phyloP scores from a whole-genome alignment of 768 basidiomycete genomes.

The Boletus tomentosulus region DNA sequence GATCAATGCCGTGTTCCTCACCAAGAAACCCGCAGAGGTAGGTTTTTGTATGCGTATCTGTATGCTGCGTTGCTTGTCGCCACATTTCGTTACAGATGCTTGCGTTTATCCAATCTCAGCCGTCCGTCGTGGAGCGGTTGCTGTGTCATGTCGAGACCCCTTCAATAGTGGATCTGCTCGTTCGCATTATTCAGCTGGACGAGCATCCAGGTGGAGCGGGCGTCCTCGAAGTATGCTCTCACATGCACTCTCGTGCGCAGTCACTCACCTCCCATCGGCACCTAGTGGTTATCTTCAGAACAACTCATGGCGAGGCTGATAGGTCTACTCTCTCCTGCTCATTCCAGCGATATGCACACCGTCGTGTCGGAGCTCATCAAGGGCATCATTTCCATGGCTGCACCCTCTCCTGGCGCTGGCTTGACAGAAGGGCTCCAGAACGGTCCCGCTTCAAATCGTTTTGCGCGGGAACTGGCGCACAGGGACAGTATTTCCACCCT shows the following conservation, averaged over 20 bases:
- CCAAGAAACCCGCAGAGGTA: slow-evolving; percentile 87
- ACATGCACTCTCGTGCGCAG: slow-evolving; percentile 28
- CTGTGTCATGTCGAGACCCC: slow-evolving; percentile 85
- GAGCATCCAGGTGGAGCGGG: slow-evolving; percentile 77
- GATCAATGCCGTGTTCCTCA: slow-evolving; percentile 84
- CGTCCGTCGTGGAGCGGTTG: slow-evolving; percentile 75
- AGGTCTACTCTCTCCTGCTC: slow-evolving; percentile 73
- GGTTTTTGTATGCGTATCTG: slow-evolving; percentile 24
- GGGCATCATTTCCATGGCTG: slow-evolving; percentile 90
- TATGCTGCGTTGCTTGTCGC: slow-evolving; percentile 13
- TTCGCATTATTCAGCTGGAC: slow-evolving; percentile 86
- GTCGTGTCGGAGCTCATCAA: slow-evolving; percentile 91
- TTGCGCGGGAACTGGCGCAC: slow-evolving; percentile 84
- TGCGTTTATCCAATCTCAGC: slow-evolving; percentile 81
- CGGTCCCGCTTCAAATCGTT: slow-evolving; percentile 75
- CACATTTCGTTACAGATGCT: slow-evolving; percentile 69
- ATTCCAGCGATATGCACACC: slow-evolving; percentile 73
- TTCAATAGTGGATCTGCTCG: slow-evolving; percentile 86
- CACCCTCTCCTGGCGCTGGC: slow-evolving; percentile 76
- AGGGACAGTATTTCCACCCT: slow-evolving; percentile 67
- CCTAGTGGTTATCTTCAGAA: slow-evolving; percentile 85
- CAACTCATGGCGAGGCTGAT: slow-evolving; percentile 78
- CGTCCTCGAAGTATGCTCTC: slow-evolving; percentile 76
- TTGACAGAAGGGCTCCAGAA: slow-evolving; percentile 67
- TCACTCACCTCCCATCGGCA: slow-evolving; percentile 26